phyloP scores from a whole-genome alignment of 148 eudicot genomes.

The Euryodendron excelsum region DNA sequence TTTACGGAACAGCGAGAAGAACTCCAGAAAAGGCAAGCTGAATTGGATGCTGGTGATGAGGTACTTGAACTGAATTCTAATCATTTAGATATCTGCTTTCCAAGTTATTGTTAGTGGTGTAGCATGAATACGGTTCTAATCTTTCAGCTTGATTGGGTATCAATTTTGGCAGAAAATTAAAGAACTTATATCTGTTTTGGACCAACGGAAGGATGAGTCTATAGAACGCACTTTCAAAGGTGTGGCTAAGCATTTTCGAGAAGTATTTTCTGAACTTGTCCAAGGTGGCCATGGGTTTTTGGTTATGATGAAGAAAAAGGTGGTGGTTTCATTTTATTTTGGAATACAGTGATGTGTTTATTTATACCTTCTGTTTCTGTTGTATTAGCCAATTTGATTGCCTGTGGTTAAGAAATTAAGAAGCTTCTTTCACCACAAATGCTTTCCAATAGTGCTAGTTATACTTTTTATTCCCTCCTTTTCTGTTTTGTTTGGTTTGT shows the following conservation, averaged over 20 bases:
- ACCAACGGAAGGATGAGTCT: conserved; percentile 93
- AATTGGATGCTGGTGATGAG: conserved; percentile 97
- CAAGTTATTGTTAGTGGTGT: neutral
- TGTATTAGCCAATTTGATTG: neutral
- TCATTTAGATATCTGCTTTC: neutral
- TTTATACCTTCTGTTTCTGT: neutral
- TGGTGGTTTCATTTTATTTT: conserved; percentile 19
- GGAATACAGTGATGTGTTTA: neutral
- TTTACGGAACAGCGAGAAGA: conserved; percentile 98
- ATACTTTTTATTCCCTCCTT: too few species aligned
- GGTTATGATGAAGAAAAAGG: conserved; percentile 99
- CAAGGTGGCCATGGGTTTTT: conserved; percentile 96
- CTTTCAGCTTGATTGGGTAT: conserved; percentile 11
- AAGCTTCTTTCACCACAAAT: too few species aligned
- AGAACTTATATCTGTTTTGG: conserved; percentile 84
- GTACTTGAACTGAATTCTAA: conserved; percentile 32
- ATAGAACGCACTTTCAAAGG: conserved; percentile 99
- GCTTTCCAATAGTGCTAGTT: too few species aligned
- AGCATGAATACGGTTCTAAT: neutral
- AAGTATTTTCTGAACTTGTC: conserved; percentile 95
- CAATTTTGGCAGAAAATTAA: conserved; percentile 72
- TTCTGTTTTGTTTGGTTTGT: too few species aligned
- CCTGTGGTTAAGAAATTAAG: neutral
- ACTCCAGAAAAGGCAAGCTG: conserved; percentile 93
- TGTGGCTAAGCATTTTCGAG: conserved; percentile 96